Conservation (phyloP, 176 grass and related monocot species). For the Paspalum vaginatum region DNA sequence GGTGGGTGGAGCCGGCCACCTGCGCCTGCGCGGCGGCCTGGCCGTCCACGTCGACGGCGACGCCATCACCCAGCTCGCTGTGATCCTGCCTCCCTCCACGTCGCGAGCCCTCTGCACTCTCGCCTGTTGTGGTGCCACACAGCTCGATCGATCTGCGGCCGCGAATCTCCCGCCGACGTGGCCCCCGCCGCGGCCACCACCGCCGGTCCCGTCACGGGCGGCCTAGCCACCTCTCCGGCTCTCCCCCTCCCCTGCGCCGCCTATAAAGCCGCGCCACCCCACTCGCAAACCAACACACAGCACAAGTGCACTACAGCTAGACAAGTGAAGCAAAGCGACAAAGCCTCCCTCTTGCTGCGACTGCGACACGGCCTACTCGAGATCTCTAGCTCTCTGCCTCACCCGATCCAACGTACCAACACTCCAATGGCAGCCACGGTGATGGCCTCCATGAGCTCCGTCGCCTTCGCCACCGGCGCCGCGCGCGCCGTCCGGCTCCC, state of each 20-base stretch:
- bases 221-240: not conserved
- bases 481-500: not conserved
- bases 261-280: not conserved
- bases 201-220: not conserved
- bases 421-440: not conserved
- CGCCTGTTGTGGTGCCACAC: too few relatives aligned
- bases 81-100: not conserved
- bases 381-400: not conserved
- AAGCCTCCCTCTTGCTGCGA: not conserved
- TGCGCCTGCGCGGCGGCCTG: not conserved
- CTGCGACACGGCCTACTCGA: not conserved
- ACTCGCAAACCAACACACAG: not conserved
- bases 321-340: not conserved
- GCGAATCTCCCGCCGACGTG: not conserved
- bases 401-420: not conserved
- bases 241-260: not conserved
- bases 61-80: not conserved
- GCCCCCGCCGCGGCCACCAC: not conserved
- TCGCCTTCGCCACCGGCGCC: not conserved
- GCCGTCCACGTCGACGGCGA: not conserved
- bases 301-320: not conserved
- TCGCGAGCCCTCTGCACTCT: too few relatives aligned
- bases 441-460: constrained; percentile 3
- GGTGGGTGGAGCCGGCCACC: not conserved
- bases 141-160: not conserved